Base-by-base conservation (phyloP, 768 basidiomycete genomes). In the Tylopilus sp. region DNA sequence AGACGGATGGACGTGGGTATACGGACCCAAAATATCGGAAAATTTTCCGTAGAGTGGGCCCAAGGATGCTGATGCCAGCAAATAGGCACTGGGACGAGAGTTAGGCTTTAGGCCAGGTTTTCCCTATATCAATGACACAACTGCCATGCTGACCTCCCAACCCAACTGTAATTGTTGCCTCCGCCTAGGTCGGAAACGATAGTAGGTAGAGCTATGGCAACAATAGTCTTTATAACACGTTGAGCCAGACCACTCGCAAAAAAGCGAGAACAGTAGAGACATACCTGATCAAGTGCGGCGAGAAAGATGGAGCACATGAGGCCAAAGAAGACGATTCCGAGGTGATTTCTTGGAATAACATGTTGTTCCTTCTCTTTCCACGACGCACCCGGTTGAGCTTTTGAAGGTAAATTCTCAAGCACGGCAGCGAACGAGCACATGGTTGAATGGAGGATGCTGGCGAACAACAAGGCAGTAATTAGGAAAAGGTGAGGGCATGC, bases 261-360 rank as follows among this genome's bases (percentile, higher is more conserved):
- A 17, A 26, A 31, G 16, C 7, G 10, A 43, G 10, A 34, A 28
- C 10, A 19, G 11, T 45, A 16, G 45, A 44, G 2, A 55, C 58
- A 29, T 52, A 83, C 84, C 72, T 86, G 83, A 62, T 86, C 84
- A 36, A 86, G 71, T 5, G 83, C 82, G 9, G 81, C 80, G 55
- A 68, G 48, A 42, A 65, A 66, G 0, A 62, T 54, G 22, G 60
- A 61, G 54, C 68, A 67, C 67, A 68, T 68, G 10, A 71, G 34
- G 24, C 64, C 70, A 28, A 67, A 43, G 45, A 66, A 63, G 0
- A 72, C 69, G 48, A 66, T 52, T 1, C 57, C 13, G 22, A 65
- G 6, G 12, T 62, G 54, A 33, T 62, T 68, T 48, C 57, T 53
- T 7, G 83, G 84, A n/a, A 86, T 58, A 12, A 76, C 70, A 29